A percentile compares a stretch with the other conserved stretches of the same genome.
phyloP scores from a whole-genome alignment of 176 grass and related monocot genomes.

The Avena atlantica region DNA sequence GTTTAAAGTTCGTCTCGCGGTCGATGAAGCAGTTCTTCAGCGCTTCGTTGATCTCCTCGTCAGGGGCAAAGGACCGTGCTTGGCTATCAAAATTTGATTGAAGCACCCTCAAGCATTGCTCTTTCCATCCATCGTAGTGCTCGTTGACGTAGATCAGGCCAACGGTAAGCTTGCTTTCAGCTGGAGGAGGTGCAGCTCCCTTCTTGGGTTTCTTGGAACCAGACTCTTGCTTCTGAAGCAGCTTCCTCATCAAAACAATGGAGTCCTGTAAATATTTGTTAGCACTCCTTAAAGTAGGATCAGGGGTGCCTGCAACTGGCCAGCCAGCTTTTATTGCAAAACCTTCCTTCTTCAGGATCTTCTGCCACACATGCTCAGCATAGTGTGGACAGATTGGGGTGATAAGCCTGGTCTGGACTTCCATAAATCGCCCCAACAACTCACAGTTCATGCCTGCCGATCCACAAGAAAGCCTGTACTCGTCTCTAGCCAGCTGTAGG shows the following conservation, averaged over 20 bases:
- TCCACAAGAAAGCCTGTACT: constrained; percentile 77
- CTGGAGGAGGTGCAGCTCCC: constrained; percentile 46
- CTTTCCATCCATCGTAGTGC: constrained; percentile 82
- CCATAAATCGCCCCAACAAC: constrained; percentile 71
- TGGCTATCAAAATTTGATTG: constrained; percentile 54
- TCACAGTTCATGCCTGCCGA: constrained; percentile 76
- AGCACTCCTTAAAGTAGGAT: constrained; percentile 62
- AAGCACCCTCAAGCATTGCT: constrained; percentile 71
- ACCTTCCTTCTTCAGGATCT: constrained; percentile 66
- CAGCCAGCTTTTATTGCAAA: constrained; percentile 76
- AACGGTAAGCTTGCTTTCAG: constrained; percentile 51
- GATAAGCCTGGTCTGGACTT: constrained; percentile 72
- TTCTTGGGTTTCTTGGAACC: constrained; percentile 80
- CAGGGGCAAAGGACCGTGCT: constrained; percentile 53
- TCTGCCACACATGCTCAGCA: constrained; percentile 75
- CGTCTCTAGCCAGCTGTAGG: constrained; percentile 78
- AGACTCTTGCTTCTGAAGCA: constrained; percentile 75
- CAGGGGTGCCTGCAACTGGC: constrained; percentile 51
- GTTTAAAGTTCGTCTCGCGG: constrained; percentile 62
- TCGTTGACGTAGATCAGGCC: constrained; percentile 41
- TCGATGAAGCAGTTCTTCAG: constrained; percentile 57
- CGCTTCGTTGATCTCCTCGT: constrained; percentile 65
- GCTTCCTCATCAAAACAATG: constrained; percentile 72
- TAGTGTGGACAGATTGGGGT: constrained; percentile 80
- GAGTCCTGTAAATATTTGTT: constrained; percentile 90